A percentile compares a stretch with the other conserved stretches of the same genome.
Conservation (phyloP, 106 monocot genomes). For the Allium fistulosum region DNA sequence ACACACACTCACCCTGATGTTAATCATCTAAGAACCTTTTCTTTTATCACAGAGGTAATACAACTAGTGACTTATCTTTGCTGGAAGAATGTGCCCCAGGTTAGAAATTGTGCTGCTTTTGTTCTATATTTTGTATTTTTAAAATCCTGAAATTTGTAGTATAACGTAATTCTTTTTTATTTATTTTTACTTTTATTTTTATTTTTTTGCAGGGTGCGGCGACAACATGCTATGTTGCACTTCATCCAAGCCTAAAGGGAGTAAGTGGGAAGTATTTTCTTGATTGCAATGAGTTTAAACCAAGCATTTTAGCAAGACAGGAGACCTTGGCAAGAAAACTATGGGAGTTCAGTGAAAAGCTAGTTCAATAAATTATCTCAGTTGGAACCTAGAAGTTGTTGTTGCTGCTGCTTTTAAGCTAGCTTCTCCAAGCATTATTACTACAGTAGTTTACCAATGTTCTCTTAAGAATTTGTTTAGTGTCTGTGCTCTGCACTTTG, state of each 20-base stretch:
- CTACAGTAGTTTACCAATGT: too few relatives aligned
- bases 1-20: too few relatives aligned
- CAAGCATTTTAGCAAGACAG: constrained; percentile 37
- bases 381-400: too few relatives aligned
- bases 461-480: too few relatives aligned
- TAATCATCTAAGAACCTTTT: neutral
- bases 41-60: constrained; percentile 39
- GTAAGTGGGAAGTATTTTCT: constrained; percentile 74
- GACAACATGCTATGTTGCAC: constrained; percentile 76
- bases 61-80: constrained; percentile 48
- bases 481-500: too few relatives aligned
- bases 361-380: constrained; percentile 19
- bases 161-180: neutral
- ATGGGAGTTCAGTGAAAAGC: constrained; percentile 76
- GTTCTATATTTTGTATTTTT: neutral
- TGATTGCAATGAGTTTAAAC: constrained; percentile 69
- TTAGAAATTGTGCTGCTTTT: constrained; percentile 10
- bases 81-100: constrained; percentile 98
- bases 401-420: too few relatives aligned
- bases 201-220: constrained; percentile 60
- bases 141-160: neutral
- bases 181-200: neutral
- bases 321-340: constrained; percentile 46
- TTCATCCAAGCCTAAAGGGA: constrained; percentile 59
- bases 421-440: too few relatives aligned